A percentile compares a stretch with the other conserved stretches of the same genome.
phyloP scores from a whole-genome alignment of 2,329 filamentous ascomycete species.

The Aspergillus sp. region DNA sequence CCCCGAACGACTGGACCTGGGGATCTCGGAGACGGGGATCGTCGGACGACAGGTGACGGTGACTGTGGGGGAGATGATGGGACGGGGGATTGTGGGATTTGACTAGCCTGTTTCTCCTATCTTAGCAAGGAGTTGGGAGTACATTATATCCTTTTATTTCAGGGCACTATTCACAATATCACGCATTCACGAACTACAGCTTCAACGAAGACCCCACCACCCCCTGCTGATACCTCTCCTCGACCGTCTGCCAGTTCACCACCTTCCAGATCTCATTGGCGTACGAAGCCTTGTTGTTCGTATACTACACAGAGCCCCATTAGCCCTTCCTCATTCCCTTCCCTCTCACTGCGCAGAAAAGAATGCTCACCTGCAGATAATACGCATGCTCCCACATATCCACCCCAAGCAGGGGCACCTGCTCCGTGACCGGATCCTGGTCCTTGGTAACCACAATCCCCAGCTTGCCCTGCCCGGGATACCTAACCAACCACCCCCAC shows the following conservation, averaged over 20 bases:
- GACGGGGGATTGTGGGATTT: constrained; percentile 34
- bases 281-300: constrained; percentile 93
- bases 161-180: neutral
- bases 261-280: constrained; percentile 89
- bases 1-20: constrained; percentile 31
- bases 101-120: constrained; percentile 21
- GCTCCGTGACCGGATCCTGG: constrained; percentile 77
- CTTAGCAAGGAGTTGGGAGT: no score
- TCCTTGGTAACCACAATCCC: constrained; percentile 80
- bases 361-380: constrained; percentile 67
- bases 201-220: constrained; percentile 27
- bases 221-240: constrained; percentile 57
- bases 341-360: neutral
- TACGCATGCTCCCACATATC: constrained; percentile 97
- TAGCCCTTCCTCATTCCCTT: no score
- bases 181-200: constrained; percentile 14
- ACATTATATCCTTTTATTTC: no score
- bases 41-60: constrained; percentile 34
- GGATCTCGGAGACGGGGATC: constrained; percentile 34
- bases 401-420: constrained; percentile 74
- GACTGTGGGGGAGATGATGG: constrained; percentile 22
- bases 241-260: constrained; percentile 86
- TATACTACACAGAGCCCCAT: constrained; percentile 57
- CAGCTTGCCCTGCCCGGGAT: constrained; percentile 54
- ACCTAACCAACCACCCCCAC: constrained; percentile 82